phyloP scores from a whole-genome alignment of 108 stramenopile species.

The Cyclotella baltica region DNA sequence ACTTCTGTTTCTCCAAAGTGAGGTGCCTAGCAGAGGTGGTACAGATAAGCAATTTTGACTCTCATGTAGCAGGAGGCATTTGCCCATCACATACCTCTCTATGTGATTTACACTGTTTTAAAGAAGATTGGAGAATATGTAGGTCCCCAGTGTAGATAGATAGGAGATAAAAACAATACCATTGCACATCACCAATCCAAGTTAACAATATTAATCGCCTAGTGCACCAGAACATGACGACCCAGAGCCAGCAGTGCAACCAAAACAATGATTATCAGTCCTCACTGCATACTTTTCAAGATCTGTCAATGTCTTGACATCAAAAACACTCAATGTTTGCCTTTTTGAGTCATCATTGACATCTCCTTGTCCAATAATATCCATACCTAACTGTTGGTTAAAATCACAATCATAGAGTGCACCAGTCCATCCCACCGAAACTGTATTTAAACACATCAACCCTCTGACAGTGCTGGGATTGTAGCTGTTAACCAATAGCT shows the following conservation, averaged over 20 bases:
- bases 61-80: no score
- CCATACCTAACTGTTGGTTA: constrained; percentile 96
- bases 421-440: constrained; percentile 86
- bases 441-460: constrained; percentile 90
- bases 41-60: no score
- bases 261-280: constrained; percentile 97
- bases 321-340: constrained; percentile 76
- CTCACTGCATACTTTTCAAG: constrained; percentile 72
- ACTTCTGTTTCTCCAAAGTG: no score
- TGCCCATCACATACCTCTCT: no score
- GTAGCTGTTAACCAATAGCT: constrained; percentile 93
- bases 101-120: no score
- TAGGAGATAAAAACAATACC: background rate
- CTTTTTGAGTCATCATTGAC: constrained; percentile 10
- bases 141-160: background rate
- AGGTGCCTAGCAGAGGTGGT: no score
- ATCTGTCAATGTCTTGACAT: constrained; percentile 86
- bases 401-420: constrained; percentile 97
- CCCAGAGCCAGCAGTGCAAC: constrained; percentile 96
- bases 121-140: no score
- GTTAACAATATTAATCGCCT: background rate
- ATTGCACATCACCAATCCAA: background rate
- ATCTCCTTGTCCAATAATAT: constrained; percentile 59
- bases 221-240: constrained; percentile 47
- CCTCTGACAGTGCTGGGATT: constrained; percentile 82